Evolutionary conservation across 2,329 filamentous ascomycete genomes (phyloP).

Genomic region (Stagonosporopsis chrysanthemi): DNA sequence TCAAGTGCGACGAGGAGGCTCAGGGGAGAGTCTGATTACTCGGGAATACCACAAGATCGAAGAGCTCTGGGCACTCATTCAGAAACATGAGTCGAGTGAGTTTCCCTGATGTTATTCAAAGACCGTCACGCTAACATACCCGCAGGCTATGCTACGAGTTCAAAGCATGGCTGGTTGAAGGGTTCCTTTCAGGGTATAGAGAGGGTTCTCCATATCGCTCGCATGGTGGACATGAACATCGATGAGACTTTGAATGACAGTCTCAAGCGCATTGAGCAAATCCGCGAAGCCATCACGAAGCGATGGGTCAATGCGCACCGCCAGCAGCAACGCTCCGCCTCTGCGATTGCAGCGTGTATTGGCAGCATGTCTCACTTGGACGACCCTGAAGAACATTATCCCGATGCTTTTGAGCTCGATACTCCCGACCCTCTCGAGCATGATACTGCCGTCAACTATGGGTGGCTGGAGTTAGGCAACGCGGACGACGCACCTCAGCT

Average conservation of each 20-base stretch:
- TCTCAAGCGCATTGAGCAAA: background rate
- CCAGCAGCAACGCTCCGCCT: constrained; percentile 1
- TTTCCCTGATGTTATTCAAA: background rate
- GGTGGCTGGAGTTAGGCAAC: constrained; percentile 6
- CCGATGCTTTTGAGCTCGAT: constrained; percentile 15
- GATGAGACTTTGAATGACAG: background rate
- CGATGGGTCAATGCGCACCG: constrained; percentile 17
- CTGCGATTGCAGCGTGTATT: constrained; percentile 6
- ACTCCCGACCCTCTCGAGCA: background rate
- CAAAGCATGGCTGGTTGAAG: constrained; percentile 1
- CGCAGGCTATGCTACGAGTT: background rate
- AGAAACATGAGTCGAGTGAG: constrained; percentile 2
- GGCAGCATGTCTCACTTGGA: constrained; percentile 10
- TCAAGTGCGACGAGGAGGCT: background rate
- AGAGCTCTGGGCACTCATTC: constrained; percentile 4
- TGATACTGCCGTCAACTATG: background rate
- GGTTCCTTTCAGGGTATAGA: constrained; percentile 13
- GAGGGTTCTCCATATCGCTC: constrained; percentile 19
- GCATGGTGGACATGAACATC: constrained; percentile 18
- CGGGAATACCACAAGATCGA: constrained; percentile 11
- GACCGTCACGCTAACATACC: background rate
- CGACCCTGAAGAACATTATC: background rate
- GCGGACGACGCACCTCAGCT: background rate
- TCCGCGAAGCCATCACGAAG: constrained; percentile 11
- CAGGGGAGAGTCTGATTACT: background rate